Evolutionary conservation across 495 filamentous ascomycete genomes (phyloP).

Genomic region (Hypoxylon rickii): DNA sequence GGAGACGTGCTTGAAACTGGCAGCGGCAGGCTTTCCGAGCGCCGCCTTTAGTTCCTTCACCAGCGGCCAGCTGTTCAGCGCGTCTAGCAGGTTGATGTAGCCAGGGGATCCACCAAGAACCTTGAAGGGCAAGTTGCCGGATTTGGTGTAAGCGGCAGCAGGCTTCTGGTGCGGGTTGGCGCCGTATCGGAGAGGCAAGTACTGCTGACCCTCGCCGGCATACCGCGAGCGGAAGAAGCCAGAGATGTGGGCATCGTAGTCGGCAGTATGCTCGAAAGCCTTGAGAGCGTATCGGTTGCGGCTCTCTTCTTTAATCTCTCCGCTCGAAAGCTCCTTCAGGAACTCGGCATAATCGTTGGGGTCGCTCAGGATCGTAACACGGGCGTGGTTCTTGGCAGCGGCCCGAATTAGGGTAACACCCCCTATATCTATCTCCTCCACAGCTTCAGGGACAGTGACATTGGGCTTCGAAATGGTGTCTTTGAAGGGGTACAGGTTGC

Average conservation of each 20-base stretch:
- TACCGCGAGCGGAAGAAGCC: constrained; percentile 98
- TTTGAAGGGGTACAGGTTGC: constrained; percentile 99
- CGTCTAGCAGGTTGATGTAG: constrained; percentile 96
- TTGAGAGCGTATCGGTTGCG: constrained; percentile 90
- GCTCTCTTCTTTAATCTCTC: constrained; percentile 80
- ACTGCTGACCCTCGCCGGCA: constrained; percentile 79
- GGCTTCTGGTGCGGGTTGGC: constrained; percentile 98
- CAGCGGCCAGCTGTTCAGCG: constrained; percentile 93
- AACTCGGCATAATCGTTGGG: constrained; percentile 92
- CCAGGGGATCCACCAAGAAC: constrained; percentile 91
- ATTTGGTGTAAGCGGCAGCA: constrained; percentile 76
- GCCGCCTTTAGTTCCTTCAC: constrained; percentile 95
- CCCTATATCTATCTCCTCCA: constrained; percentile 98
- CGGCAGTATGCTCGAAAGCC: constrained; percentile 97
- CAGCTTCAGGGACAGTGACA: constrained; percentile 92
- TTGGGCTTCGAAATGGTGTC: constrained; percentile 96
- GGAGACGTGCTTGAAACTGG: constrained; percentile 99
- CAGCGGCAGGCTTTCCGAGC: constrained; percentile 85
- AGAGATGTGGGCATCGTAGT: constrained; percentile 92
- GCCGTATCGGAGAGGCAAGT: constrained; percentile 88
- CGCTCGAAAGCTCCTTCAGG: constrained; percentile 83
- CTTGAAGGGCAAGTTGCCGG: constrained; percentile 87
- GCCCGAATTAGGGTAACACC: constrained; percentile 95
- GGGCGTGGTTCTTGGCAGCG: constrained; percentile 94
- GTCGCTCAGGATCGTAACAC: constrained; percentile 94